These are phyloP conservation scores for Cryptosporidium xiaoi DNA, from an alignment of 169 alveolate genomes.

Conservation along the genomic window DNA sequence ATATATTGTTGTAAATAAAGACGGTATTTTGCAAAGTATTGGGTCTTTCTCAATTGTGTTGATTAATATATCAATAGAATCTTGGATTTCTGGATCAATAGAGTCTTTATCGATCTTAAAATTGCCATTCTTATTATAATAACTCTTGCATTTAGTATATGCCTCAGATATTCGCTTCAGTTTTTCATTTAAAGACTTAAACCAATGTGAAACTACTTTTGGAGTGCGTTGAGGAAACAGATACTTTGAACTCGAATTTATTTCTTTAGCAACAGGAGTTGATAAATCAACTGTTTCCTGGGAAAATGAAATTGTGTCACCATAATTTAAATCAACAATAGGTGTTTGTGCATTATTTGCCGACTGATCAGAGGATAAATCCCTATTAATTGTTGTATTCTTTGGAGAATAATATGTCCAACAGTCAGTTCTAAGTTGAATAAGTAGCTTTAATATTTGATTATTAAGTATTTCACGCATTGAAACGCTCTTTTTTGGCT, in stretches of 20 bases:
- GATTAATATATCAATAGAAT: background rate
- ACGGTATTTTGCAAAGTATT: conserved; percentile 42
- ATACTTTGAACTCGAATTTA: background rate
- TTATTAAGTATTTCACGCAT: conserved; percentile 46
- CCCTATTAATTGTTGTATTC: conserved; percentile 1
- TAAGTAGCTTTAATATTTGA: conserved; percentile 37
- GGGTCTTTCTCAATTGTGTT: conserved; percentile 52
- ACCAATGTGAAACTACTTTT: conserved; percentile 58
- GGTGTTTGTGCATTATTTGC: conserved; percentile 12
- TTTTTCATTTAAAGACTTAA: conserved; percentile 33
- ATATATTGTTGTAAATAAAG: conserved; percentile 52
- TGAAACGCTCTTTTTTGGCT: conserved; percentile 10
- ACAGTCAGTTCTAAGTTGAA: conserved; percentile 53
- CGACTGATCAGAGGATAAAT: background rate
- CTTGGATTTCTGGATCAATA: conserved; percentile 7
- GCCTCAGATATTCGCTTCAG: conserved; percentile 12
- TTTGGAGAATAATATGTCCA: conserved; percentile 58
- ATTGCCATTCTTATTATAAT: conserved; percentile 62
- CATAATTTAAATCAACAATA: background rate
- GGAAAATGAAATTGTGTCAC: conserved; percentile 1
- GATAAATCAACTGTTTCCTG: conserved; percentile 40
- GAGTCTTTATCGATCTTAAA: conserved; percentile 9
- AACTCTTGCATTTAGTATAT: conserved; percentile 35
- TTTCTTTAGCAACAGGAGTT: conserved; percentile 20
- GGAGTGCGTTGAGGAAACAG: conserved; percentile 65